phyloP scores from a whole-genome alignment of 345 rosid genomes.

The Geranium brycei region DNA sequence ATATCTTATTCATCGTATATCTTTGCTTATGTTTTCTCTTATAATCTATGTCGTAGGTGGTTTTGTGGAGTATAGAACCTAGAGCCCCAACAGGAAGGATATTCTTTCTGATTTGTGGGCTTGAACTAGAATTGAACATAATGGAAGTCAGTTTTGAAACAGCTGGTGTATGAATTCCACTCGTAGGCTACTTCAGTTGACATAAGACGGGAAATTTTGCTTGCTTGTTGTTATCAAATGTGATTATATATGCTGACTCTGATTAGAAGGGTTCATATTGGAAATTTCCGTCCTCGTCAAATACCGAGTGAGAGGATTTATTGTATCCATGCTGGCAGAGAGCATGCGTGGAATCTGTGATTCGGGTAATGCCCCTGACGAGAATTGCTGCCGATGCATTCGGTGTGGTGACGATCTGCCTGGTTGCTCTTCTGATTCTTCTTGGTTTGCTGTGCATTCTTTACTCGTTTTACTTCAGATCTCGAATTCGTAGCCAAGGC shows the following conservation, averaged over 20 bases:
- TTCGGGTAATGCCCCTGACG: constrained; percentile 99
- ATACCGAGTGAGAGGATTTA: constrained; percentile 32
- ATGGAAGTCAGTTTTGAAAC: not conserved
- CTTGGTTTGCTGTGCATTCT: constrained; percentile 69
- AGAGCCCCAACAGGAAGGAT: not conserved
- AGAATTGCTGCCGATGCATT: constrained; percentile 86
- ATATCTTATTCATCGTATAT: too few relatives aligned
- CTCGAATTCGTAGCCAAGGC: constrained; percentile 46
- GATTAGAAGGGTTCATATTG: not conserved
- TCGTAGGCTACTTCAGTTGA: not conserved
- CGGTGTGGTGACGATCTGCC: constrained; percentile 92
- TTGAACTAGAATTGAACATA: not conserved
- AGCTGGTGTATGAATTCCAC: too few relatives aligned
- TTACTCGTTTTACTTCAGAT: constrained; percentile 67
- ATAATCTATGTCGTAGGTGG: not conserved
- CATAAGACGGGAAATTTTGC: not conserved
- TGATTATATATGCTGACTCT: not conserved
- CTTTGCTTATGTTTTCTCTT: not conserved
- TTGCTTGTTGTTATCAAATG: not conserved
- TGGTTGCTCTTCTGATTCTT: constrained; percentile 59
- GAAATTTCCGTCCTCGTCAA: constrained; percentile 15
- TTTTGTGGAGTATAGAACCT: not conserved
- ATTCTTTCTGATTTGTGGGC: not conserved
- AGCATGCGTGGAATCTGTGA: constrained; percentile 97
- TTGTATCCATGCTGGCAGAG: constrained; percentile 98